These are phyloP conservation scores for Vigna reflexopilosa DNA, from an alignment of 306 rosid species.

Conservation along the genomic window DNA sequence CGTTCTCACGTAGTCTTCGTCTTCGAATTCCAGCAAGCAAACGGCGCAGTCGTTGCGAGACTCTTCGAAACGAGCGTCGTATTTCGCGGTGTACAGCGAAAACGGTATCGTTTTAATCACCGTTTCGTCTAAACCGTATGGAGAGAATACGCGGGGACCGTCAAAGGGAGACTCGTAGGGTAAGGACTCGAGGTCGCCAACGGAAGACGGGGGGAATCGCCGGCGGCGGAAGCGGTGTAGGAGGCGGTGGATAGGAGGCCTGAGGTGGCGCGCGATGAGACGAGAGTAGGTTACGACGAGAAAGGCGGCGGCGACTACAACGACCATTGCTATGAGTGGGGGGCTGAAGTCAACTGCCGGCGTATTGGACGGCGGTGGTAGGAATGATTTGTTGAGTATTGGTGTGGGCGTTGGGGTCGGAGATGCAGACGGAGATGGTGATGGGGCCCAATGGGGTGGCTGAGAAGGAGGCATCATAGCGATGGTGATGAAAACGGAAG, in stretches of 20 bases:
- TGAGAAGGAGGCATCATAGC: slow-evolving; percentile 40
- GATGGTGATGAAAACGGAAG: background rate
- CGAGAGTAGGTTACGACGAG: slow-evolving; percentile 85
- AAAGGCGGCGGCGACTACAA: slow-evolving; percentile 84
- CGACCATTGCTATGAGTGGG: slow-evolving; percentile 90
- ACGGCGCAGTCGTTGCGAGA: slow-evolving; percentile 84
- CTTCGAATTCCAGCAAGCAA: slow-evolving; percentile 80
- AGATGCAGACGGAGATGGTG: slow-evolving; percentile 39
- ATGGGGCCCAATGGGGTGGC: slow-evolving; percentile 43
- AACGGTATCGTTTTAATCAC: slow-evolving; percentile 93
- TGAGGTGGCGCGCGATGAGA: slow-evolving; percentile 81
- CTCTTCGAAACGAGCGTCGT: slow-evolving; percentile 31
- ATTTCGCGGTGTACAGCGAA: slow-evolving; percentile 62
- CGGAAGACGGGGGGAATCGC: slow-evolving; percentile 62
- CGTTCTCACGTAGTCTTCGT: slow-evolving; percentile 82
- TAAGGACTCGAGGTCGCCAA: slow-evolving; percentile 76
- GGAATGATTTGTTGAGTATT: background rate
- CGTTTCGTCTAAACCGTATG: slow-evolving; percentile 89
- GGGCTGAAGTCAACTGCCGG: slow-evolving; percentile 90
- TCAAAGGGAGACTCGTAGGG: slow-evolving; percentile 84
- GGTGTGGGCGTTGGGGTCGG: background rate
- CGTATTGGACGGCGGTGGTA: slow-evolving; percentile 49
- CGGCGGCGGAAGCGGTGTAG: slow-evolving; percentile 59
- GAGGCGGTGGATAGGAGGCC: slow-evolving; percentile 59
- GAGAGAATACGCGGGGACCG: slow-evolving; percentile 57